These are phyloP conservation scores for Pyrenophora teres DNA, from an alignment of 2,329 filamentous ascomycete species.

Conservation along the genomic window DNA sequence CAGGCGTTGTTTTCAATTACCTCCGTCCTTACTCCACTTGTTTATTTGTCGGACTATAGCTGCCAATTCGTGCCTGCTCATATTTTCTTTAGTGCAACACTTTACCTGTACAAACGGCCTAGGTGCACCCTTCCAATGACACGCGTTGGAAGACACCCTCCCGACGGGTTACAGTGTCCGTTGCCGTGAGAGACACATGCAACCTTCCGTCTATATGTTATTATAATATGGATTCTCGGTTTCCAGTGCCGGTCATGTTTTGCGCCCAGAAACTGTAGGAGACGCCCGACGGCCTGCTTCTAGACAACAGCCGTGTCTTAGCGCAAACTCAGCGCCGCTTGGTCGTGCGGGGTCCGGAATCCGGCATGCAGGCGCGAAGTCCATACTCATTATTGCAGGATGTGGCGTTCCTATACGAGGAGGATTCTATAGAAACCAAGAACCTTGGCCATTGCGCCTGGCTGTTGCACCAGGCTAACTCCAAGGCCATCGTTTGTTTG, in stretches of 20 bases:
- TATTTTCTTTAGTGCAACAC: not conserved
- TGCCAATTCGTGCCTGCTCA: slow-evolving; percentile 1
- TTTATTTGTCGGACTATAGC: not conserved
- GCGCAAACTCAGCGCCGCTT: slow-evolving; percentile 3
- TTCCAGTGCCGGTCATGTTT: slow-evolving; percentile 2
- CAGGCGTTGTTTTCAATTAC: slow-evolving; percentile 1
- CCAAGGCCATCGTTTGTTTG: slow-evolving; percentile 13
- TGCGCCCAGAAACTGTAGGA: slow-evolving; percentile 1
- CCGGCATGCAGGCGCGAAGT: slow-evolving; percentile 12
- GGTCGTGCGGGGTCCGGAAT: slow-evolving; percentile 1
- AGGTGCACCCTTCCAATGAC: not conserved
- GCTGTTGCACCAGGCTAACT: not conserved
- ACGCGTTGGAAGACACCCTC: not conserved
- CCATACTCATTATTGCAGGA: slow-evolving; percentile 2
- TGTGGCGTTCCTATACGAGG: slow-evolving; percentile 5
- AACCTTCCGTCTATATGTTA: slow-evolving; percentile 7
- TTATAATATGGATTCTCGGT: not conserved
- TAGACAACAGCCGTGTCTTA: slow-evolving; percentile 2
- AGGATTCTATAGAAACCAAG: not conserved
- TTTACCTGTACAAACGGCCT: not conserved
- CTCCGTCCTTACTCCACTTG: slow-evolving; percentile 4
- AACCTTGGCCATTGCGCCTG: no score
- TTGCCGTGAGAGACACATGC: slow-evolving; percentile 6
- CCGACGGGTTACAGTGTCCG: not conserved
- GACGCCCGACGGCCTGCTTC: slow-evolving; percentile 1